A percentile compares a stretch with the other conserved stretches of the same genome.
Conservation (phyloP, 768 basidiomycete species). For the Amanita muscaria region DNA sequence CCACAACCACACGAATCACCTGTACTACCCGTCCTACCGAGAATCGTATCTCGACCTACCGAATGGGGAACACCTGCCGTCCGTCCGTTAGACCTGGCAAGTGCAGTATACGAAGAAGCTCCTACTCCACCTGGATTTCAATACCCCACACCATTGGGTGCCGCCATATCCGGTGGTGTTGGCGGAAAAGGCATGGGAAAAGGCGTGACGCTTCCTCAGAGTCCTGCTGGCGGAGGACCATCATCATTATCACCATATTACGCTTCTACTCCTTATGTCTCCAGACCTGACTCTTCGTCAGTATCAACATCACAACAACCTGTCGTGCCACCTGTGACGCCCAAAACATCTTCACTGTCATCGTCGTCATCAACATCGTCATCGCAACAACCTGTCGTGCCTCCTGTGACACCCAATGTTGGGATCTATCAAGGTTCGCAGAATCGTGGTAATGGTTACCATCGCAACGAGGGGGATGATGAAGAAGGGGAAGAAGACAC, state of each 20-base stretch:
- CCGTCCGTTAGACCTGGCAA: neutral
- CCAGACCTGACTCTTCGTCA: too few species aligned
- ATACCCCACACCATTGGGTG: slow-evolving; percentile 5
- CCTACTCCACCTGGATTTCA: slow-evolving; percentile 5
- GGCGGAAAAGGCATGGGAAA: neutral
- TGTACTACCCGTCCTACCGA: slow-evolving; percentile 1
- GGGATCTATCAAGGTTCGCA: too few species aligned
- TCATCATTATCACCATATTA: too few species aligned
- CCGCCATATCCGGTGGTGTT: neutral
- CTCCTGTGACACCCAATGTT: too few species aligned
- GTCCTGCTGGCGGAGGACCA: too few species aligned
- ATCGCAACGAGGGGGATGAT: too few species aligned
- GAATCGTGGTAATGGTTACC: too few species aligned
- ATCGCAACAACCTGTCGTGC: too few species aligned
- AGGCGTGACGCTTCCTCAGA: neutral
- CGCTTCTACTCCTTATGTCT: too few species aligned
- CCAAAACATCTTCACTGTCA: neutral
- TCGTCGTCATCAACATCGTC: neutral
- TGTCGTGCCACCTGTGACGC: neutral
- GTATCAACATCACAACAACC: too few species aligned
- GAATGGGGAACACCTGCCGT: neutral
- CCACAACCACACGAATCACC: neutral
- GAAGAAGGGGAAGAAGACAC: neutral
- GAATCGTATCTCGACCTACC: slow-evolving; percentile 3
- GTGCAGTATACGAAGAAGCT: slow-evolving; percentile 1